phyloP scores from a whole-genome alignment of 2,329 filamentous ascomycete species.

The Cladosporium sphaerospermum region DNA sequence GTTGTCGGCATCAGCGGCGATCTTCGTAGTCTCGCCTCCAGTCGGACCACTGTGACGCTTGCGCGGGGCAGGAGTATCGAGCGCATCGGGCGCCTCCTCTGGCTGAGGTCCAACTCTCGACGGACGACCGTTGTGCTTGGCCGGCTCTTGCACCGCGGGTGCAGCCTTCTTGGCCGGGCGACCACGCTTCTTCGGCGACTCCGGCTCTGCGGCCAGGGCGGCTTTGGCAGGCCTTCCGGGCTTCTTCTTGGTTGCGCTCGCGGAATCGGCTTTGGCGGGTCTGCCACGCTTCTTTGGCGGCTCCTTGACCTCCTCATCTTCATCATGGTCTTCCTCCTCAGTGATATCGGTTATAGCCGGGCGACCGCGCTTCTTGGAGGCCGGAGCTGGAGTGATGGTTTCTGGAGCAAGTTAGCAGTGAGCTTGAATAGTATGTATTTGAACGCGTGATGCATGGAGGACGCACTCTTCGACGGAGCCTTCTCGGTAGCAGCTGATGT shows the following conservation, averaged over 20 bases:
- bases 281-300: constrained; percentile 28
- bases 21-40: constrained; percentile 22
- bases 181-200: constrained; percentile 14
- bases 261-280: constrained; percentile 15
- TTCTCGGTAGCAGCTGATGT: background rate
- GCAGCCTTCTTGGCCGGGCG: constrained; percentile 12
- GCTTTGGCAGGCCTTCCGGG: constrained; percentile 13
- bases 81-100: constrained; percentile 1
- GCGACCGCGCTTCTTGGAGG: constrained; percentile 16
- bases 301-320: background rate
- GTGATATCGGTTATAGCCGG: constrained; percentile 10
- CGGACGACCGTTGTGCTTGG: constrained; percentile 26
- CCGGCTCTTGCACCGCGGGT: constrained; percentile 5
- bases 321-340: constrained; percentile 6
- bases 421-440: background rate
- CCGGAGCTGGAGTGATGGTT: background rate
- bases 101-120: constrained; percentile 7
- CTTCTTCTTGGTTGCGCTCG: constrained; percentile 12
- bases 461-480: background rate
- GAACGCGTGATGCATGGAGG: background rate
- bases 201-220: constrained; percentile 14
- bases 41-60: constrained; percentile 9
- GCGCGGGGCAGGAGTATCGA: constrained; percentile 7
- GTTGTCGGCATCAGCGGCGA: constrained; percentile 22
- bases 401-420: background rate